Base-by-base conservation (phyloP, 805 yeast species). In the Suhomyces sp. region DNA sequence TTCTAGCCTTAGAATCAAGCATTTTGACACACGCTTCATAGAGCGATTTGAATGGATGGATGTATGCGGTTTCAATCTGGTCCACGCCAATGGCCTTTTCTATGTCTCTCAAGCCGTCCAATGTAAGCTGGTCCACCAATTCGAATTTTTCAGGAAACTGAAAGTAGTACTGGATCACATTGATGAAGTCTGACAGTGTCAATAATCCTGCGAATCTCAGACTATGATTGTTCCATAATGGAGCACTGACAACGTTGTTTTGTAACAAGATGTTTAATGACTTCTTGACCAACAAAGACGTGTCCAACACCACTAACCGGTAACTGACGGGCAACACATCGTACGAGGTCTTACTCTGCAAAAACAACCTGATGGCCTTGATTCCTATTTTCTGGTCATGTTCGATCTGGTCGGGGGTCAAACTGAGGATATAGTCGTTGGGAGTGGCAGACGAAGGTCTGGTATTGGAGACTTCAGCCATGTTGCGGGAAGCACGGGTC, bases 241-340 rank as follows among this genome's bases (percentile, higher is more conserved):
- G 98, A 4, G 98, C 98, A 36, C 95, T 83, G 20, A 93, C 97
- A 52, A 93, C 88, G 56, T 87, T 86, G 60, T 93, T 93, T 56
- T 93, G 98, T 34, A 93, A 69, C 42, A 93, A 65, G 19, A 95
- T 90, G 46, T 88, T 88, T 53, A 93, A 70, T 4, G 96, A 85
- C 56, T 91, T 88, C 62, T 91, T 90, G 24, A 93, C 95, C 38
- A 88, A 66, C 31, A 93, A 68, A 5, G 96, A 79, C 2, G 98
- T 90, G 58, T 93, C 99, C 50, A 93, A 77, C 30, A 93, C 98
- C 37, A 93, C 84, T 51, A 93, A 72, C 49, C 97, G 72, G 59
- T 91, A 93, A 14, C 95, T 83, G 22, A 93, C 98, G 2, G 99
- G 98, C 26, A 93, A 71, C 15, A 93, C 98, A 53, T 93, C 99